A percentile compares a stretch with the other conserved stretches of the same genome.
Conservation (phyloP, 345 rosid genomes). For the Eucalyptus regnans region DNA sequence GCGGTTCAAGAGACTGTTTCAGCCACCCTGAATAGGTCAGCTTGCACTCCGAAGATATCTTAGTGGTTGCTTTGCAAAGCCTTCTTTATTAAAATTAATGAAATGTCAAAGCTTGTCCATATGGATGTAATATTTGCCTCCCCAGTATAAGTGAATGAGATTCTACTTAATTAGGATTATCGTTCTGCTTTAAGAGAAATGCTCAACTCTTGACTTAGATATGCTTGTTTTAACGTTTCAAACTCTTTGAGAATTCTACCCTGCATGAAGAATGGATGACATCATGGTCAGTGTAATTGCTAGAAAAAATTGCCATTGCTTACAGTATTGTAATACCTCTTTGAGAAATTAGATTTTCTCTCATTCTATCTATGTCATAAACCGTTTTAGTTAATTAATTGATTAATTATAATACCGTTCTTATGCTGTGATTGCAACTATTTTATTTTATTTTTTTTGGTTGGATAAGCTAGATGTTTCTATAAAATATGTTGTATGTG, state of each 20-base stretch:
- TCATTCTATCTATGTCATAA: background rate
- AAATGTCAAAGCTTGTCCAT: background rate
- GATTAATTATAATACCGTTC: background rate
- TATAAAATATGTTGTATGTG: background rate
- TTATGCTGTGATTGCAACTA: background rate
- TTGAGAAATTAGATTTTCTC: background rate
- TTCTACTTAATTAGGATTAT: background rate
- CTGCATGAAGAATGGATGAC: background rate
- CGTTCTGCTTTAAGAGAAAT: background rate
- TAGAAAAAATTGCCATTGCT: background rate
- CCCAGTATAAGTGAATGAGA: background rate
- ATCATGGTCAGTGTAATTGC: background rate
- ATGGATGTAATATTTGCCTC: background rate
- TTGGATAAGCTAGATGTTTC: background rate
- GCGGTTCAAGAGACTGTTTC: conserved; percentile 93
- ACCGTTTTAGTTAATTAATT: background rate
- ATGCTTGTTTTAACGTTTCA: background rate
- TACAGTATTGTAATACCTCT: background rate
- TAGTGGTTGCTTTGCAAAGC: background rate
- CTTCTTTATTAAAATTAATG: background rate
- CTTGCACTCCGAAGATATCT: background rate
- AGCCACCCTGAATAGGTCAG: conserved; percentile 88
- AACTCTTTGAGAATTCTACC: background rate
- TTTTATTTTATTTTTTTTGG: background rate
- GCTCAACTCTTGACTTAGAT: background rate